Percentiles rank a stretch among this genome's conserved stretches.
These are phyloP conservation scores for Centella asiatica DNA, from an alignment of 129 eudicot species.

Conservation along the genomic window DNA sequence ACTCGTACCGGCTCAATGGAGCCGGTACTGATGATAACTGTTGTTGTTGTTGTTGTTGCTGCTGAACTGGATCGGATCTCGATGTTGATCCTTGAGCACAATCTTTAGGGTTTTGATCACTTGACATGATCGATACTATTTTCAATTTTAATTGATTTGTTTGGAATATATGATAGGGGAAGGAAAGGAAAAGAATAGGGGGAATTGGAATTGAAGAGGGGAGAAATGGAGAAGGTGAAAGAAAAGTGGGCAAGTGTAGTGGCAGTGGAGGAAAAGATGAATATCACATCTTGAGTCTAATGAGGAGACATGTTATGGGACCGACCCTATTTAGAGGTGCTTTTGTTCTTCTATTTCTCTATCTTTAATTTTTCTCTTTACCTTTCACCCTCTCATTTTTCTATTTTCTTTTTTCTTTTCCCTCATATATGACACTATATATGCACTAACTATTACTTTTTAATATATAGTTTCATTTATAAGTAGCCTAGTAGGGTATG, in stretches of 20 bases:
- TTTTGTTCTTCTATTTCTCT: slow-evolving; percentile 21
- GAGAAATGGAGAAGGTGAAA: slow-evolving; percentile 14
- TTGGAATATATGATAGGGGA: slow-evolving; percentile 13
- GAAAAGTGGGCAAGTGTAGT: slow-evolving; percentile 2
- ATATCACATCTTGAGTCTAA: slow-evolving; percentile 46
- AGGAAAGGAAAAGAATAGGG: slow-evolving; percentile 12
- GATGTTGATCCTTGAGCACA: slow-evolving; percentile 38
- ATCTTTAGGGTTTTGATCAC: slow-evolving; percentile 19
- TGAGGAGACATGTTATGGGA: slow-evolving; percentile 54
- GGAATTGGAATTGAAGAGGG: not conserved
- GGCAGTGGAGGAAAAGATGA: slow-evolving; percentile 36
- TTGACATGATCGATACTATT: slow-evolving; percentile 21
- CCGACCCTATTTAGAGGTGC: slow-evolving; percentile 30
- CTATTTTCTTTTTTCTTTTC: not conserved
- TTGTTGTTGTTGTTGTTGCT: not conserved
- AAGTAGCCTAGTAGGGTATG: slow-evolving; percentile 34
- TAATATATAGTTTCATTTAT: slow-evolving; percentile 19
- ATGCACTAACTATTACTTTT: slow-evolving; percentile 32
- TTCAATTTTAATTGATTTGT: not conserved
- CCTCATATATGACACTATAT: slow-evolving; percentile 26
- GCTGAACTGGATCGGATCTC: slow-evolving; percentile 12
- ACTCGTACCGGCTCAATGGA: slow-evolving; percentile 66
- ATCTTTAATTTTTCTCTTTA: slow-evolving; percentile 4
- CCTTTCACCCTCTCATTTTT: slow-evolving; percentile 13
- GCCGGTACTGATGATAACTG: slow-evolving; percentile 27